Evolutionary conservation across 208 protist genomes (phyloP).

Genomic region (Borovskyia barvae): DNA sequence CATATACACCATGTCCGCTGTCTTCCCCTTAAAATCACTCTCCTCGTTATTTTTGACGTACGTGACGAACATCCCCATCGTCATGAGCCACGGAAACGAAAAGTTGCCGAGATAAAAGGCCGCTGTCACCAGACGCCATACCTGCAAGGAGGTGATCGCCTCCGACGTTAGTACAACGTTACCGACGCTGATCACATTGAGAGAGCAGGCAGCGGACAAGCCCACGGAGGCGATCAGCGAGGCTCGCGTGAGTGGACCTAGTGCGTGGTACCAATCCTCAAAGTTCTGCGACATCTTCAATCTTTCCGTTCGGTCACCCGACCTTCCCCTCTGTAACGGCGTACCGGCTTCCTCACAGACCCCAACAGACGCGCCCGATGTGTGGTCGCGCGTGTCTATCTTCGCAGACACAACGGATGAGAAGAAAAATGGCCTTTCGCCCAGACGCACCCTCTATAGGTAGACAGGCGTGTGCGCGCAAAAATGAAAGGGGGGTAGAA

Average conservation of each 20-base stretch:
- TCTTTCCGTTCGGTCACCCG: too few relatives aligned
- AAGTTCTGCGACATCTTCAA: constrained; percentile 67
- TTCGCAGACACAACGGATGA: too few relatives aligned
- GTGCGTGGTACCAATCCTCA: constrained; percentile 62
- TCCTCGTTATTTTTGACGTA: constrained; percentile 81
- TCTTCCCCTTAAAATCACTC: constrained; percentile 64
- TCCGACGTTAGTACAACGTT: constrained; percentile 36
- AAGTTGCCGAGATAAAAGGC: constrained; percentile 81
- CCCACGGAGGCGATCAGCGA: constrained; percentile 40
- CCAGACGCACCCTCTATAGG: neutral
- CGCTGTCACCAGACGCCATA: constrained; percentile 70
- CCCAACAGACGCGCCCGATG: too few relatives aligned
- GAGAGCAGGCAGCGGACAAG: constrained; percentile 38
- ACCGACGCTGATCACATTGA: constrained; percentile 32
- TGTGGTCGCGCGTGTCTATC: too few relatives aligned
- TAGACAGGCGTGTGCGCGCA: too few relatives aligned
- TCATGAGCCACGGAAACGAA: constrained; percentile 80
- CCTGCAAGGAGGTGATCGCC: constrained; percentile 39
- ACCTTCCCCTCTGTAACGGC: too few relatives aligned
- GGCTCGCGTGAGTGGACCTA: constrained; percentile 58
- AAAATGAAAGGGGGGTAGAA: too few relatives aligned
- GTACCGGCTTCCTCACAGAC: too few relatives aligned
- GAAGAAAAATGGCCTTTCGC: too few relatives aligned
- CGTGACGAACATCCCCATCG: constrained; percentile 71
- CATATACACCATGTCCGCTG: constrained; percentile 82